These are phyloP conservation scores for Septoria petroselini DNA, from an alignment of 2,329 filamentous ascomycete genomes.

Conservation along the genomic window DNA sequence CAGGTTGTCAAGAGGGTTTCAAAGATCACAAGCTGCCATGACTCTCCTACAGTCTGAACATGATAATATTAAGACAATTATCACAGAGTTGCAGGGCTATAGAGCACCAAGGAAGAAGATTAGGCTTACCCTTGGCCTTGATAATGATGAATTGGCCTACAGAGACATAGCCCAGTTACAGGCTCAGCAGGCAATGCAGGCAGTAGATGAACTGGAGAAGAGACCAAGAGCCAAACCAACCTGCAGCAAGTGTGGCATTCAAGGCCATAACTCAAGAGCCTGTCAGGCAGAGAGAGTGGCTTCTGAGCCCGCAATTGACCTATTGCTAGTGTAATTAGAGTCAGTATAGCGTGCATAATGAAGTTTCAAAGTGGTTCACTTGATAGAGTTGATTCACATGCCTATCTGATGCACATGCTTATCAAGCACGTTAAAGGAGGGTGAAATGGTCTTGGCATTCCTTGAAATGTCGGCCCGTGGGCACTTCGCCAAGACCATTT, in stretches of 20 bases:
- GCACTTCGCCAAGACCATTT: too few species aligned
- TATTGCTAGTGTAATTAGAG: background rate
- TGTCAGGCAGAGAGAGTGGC: background rate
- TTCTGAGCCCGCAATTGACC: background rate
- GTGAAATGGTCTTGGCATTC: too few species aligned
- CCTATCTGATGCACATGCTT: background rate
- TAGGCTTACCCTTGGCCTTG: background rate
- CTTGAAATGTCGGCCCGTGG: too few species aligned
- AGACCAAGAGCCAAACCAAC: background rate
- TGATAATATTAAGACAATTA: background rate
- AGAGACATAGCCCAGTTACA: background rate
- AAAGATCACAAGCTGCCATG: background rate
- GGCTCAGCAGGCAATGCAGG: background rate
- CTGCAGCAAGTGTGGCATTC: background rate
- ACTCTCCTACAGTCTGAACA: background rate
- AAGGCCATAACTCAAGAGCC: background rate
- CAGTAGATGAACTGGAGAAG: background rate
- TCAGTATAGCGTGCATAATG: background rate
- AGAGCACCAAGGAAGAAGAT: background rate
- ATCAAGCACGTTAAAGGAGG: background rate
- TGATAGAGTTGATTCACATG: background rate
- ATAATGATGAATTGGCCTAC: background rate
- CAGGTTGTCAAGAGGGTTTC: background rate
- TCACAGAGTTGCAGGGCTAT: background rate
- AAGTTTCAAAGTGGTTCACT: background rate